These are phyloP conservation scores for Flagelloscypha sp. DNA, from an alignment of 768 basidiomycete species.

Conservation along the genomic window DNA sequence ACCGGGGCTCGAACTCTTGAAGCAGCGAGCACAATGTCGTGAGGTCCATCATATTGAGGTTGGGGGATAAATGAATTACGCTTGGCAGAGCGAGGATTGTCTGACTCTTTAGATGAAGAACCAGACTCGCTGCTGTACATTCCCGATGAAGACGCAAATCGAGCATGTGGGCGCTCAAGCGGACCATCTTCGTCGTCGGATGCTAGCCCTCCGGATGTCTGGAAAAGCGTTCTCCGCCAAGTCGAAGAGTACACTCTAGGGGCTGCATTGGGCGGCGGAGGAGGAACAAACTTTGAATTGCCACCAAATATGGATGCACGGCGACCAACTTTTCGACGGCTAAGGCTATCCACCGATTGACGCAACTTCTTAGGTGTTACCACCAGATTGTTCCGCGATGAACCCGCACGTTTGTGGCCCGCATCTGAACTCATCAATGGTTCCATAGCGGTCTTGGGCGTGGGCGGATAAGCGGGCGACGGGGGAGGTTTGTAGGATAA, in stretches of 20 bases:
- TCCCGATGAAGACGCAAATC: constrained; percentile 36
- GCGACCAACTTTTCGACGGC: too few species aligned
- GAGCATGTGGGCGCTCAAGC: constrained; percentile 27
- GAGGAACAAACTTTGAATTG: constrained; percentile 32
- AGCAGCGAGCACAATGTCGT: constrained; percentile 55
- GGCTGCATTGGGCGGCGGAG: constrained; percentile 35
- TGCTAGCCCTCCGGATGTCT: constrained; percentile 20
- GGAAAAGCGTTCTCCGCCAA: constrained; percentile 36
- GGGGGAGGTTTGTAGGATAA: constrained; percentile 36
- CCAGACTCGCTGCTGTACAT: too few species aligned
- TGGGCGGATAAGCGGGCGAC: constrained; percentile 7
- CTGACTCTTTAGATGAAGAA: constrained; percentile 26
- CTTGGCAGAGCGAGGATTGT: constrained; percentile 14
- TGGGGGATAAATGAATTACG: constrained; percentile 9
- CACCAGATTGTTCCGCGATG: too few species aligned
- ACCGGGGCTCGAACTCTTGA: constrained; percentile 63
- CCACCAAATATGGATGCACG: constrained; percentile 30
- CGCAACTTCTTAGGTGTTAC: too few species aligned
- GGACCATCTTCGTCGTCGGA: constrained; percentile 32
- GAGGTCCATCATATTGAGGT: constrained; percentile 25
- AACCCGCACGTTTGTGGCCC: too few species aligned
- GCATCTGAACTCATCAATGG: too few species aligned
- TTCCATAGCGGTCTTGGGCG: too few species aligned
- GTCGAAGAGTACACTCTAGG: constrained; percentile 37
- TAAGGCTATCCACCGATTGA: too few species aligned